Conservation (phyloP, 1,284 basidiomycete genomes). For the Apiotrichum brassicae region DNA sequence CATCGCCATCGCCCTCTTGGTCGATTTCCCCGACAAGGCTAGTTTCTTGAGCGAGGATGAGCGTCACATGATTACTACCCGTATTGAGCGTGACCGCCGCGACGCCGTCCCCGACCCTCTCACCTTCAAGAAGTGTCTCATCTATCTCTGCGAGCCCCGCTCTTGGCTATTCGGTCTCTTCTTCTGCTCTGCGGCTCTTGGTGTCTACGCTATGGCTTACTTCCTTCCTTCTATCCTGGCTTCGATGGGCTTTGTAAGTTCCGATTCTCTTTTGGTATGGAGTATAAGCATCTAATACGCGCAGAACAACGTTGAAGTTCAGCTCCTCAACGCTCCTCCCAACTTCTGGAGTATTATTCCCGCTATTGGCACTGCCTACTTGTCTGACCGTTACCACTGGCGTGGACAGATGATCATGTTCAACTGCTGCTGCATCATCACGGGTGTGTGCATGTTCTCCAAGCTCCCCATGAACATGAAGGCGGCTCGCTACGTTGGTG, state of each 20-base stretch:
- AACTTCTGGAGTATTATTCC: conserved; percentile 40
- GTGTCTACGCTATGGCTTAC: conserved; percentile 27
- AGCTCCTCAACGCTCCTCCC: conserved; percentile 44
- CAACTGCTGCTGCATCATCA: conserved; percentile 8
- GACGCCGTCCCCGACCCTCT: conserved; percentile 46
- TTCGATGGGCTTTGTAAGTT: conserved; percentile 13
- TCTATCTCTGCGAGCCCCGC: conserved; percentile 44
- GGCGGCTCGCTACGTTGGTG: conserved; percentile 11
- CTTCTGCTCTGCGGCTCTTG: conserved; percentile 32
- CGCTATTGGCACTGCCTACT: conserved; percentile 35
- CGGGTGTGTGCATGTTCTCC: conserved; percentile 13
- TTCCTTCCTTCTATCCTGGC: conserved; percentile 48
- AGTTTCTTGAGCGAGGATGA: conserved; percentile 10
- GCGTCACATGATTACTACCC: conserved; percentile 6
- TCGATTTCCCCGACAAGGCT: conserved; percentile 17
- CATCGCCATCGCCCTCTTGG: conserved; percentile 3
- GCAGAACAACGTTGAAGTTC: conserved; percentile 23
- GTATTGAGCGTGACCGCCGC: conserved; percentile 19
- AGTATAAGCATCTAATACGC: conserved; percentile 20
- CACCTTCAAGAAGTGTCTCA: conserved; percentile 35
- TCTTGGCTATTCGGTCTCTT: conserved; percentile 48
- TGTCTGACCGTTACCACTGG: conserved; percentile 37
- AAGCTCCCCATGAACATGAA: conserved; percentile 5
- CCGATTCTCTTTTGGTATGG: no score
- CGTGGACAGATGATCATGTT: conserved; percentile 7